Conservation (phyloP, 2,329 filamentous ascomycete species). For the Trichoderma brevicompactum region DNA sequence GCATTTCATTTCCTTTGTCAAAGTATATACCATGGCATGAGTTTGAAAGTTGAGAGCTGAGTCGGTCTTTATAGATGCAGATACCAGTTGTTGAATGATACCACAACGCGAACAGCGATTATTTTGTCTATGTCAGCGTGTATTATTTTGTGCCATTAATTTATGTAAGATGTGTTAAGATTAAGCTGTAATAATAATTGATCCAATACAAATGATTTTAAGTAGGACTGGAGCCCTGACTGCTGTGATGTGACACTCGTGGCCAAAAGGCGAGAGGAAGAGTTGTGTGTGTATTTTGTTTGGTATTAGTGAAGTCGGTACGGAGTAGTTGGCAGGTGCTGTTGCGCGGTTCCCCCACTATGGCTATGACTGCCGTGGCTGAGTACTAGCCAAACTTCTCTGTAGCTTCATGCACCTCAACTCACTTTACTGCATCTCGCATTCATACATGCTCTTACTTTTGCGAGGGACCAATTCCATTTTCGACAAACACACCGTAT, state of each 20-base stretch:
- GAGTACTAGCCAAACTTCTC: background rate
- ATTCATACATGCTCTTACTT: background rate
- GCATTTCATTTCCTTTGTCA: slow-evolving; percentile 27
- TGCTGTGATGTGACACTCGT: background rate
- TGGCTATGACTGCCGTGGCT: slow-evolving; percentile 5
- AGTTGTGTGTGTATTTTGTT: background rate
- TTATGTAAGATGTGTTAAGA: background rate
- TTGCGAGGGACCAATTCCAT: too few species aligned
- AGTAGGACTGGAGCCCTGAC: background rate
- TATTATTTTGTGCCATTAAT: background rate
- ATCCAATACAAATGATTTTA: background rate
- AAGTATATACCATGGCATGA: slow-evolving; percentile 24
- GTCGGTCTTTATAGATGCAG: slow-evolving; percentile 26
- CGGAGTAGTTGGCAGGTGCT: background rate
- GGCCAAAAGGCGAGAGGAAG: too few species aligned
- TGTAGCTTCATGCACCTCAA: background rate
- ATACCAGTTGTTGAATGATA: slow-evolving; percentile 29
- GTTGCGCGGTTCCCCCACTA: background rate
- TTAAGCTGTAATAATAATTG: slow-evolving; percentile 2
- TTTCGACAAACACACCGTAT: too few species aligned
- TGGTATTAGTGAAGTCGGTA: too few species aligned
- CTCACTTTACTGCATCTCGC: background rate
- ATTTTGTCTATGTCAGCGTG: slow-evolving; percentile 13
- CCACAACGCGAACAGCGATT: slow-evolving; percentile 28
- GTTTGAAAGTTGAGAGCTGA: slow-evolving; percentile 11